Percentiles rank a stretch among this genome's conserved stretches.
These are phyloP conservation scores for Pichia sp. DNA, from an alignment of 1,139 yeast genomes.

Conservation along the genomic window DNA sequence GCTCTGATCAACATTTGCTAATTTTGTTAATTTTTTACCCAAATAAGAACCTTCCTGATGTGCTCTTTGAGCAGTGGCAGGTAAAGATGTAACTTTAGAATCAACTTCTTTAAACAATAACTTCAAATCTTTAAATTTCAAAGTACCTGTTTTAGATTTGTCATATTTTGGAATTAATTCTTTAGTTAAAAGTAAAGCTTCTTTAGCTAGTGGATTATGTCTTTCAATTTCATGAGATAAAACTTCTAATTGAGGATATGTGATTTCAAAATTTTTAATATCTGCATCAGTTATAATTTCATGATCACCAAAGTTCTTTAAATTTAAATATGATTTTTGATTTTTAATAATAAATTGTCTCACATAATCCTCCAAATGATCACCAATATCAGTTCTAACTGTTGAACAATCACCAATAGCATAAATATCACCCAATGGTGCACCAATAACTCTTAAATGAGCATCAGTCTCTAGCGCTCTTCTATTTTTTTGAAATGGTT, in stretches of 20 bases:
- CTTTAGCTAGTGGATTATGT: conserved; percentile 52
- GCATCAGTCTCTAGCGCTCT: conserved; percentile 63
- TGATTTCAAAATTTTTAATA: conserved; percentile 37
- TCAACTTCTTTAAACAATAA: conserved; percentile 46
- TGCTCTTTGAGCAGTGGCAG: conserved; percentile 67
- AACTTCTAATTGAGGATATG: conserved; percentile 41
- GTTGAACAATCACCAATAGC: conserved; percentile 67
- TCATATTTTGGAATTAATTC: conserved; percentile 48
- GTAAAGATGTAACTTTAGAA: conserved; percentile 54
- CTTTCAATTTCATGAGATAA: conserved; percentile 40
- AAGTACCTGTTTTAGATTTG: conserved; percentile 37
- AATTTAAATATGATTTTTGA: conserved; percentile 21
- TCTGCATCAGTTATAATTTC: conserved; percentile 37
- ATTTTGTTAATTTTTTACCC: conserved; percentile 47
- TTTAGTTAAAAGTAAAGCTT: conserved; percentile 45
- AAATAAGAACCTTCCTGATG: conserved; percentile 58
- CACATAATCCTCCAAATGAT: conserved; percentile 43
- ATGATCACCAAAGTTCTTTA: conserved; percentile 18
- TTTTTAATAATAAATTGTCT: conserved; percentile 36
- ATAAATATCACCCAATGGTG: conserved; percentile 55
- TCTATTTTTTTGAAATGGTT: conserved; percentile 43
- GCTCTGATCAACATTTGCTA: conserved; percentile 38
- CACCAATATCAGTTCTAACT: conserved; percentile 50
- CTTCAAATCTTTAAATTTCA: conserved; percentile 44
- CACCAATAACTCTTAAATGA: conserved; percentile 56